A percentile compares a stretch with the other conserved stretches of the same genome.
Evolutionary conservation across 2,329 filamentous ascomycete species (phyloP).

Genomic region (Coleophoma cylindrospora): DNA sequence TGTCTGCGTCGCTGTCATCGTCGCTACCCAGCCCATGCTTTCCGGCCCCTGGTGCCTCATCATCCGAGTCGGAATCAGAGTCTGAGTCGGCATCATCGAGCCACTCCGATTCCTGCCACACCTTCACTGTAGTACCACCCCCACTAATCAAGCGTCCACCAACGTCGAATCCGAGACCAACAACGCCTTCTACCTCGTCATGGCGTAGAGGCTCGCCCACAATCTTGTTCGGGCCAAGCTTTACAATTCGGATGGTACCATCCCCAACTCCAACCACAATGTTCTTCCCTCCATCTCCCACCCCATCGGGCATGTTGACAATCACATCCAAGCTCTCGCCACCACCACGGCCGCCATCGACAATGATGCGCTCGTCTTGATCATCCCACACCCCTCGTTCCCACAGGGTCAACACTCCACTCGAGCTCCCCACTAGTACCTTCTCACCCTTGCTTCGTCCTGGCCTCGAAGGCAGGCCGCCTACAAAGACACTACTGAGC

Average conservation of each 20-base stretch:
- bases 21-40: constrained; percentile 25
- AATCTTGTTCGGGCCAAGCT: constrained; percentile 69
- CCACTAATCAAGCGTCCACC: constrained; percentile 84
- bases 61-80: constrained; percentile 37
- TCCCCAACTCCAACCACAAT: constrained; percentile 79
- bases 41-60: constrained; percentile 33
- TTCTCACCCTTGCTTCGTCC: constrained; percentile 67
- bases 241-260: constrained; percentile 72
- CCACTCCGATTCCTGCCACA: constrained; percentile 75
- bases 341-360: constrained; percentile 57
- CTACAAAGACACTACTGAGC: constrained; percentile 73
- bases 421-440: constrained; percentile 69
- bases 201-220: constrained; percentile 58
- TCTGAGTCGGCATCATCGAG: constrained; percentile 40
- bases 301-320: constrained; percentile 62
- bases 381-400: constrained; percentile 94
- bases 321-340: constrained; percentile 82
- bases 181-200: constrained; percentile 82
- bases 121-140: constrained; percentile 79
- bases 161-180: constrained; percentile 78
- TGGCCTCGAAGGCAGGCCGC: constrained; percentile 61
- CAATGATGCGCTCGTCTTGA: constrained; percentile 81
- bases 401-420: constrained; percentile 86
- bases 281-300: constrained; percentile 65
- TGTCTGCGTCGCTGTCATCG: constrained; percentile 12